Conservation (phyloP, 208 protist genomes). For the Acanthamoeba healyi region DNA sequence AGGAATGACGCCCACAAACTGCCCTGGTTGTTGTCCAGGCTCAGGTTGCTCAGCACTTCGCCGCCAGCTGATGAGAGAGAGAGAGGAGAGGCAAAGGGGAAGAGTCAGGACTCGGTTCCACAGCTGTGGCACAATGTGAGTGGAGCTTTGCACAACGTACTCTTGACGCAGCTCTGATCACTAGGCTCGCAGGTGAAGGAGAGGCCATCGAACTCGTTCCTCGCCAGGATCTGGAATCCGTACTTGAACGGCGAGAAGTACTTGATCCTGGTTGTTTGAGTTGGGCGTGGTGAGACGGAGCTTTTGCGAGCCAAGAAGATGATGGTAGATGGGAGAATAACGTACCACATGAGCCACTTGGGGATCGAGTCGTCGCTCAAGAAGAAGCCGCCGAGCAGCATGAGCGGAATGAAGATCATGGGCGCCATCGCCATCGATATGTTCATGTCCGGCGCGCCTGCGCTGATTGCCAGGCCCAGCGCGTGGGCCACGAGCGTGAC, state of each 20-base stretch:
- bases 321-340: neutral
- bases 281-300: too few species aligned
- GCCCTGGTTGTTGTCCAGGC: conserved; percentile 25
- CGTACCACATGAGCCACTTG: conserved; percentile 27
- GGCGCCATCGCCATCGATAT: conserved; percentile 24
- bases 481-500: conserved; percentile 5
- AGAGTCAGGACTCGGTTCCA: too few species aligned
- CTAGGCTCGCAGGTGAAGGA: conserved; percentile 32
- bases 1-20: conserved; percentile 23
- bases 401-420: conserved; percentile 54
- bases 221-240: conserved; percentile 17
- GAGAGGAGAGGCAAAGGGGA: neutral
- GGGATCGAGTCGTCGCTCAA: conserved; percentile 10
- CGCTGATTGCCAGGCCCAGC: conserved; percentile 27
- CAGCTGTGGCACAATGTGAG: neutral
- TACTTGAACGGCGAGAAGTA: conserved; percentile 66
- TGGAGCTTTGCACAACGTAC: neutral
- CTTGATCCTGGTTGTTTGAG: neutral
- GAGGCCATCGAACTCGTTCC: conserved; percentile 55
- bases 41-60: neutral
- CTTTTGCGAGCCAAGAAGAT: neutral
- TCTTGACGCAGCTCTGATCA: neutral
- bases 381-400: conserved; percentile 34
- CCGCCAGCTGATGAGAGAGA: neutral
- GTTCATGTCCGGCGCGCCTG: conserved; percentile 26